Evolutionary conservation across 2,329 filamentous ascomycete genomes (phyloP), one percentile per base, ranked within the genome.

Genomic region (Aspergillus pseudoglaucus): DNA sequence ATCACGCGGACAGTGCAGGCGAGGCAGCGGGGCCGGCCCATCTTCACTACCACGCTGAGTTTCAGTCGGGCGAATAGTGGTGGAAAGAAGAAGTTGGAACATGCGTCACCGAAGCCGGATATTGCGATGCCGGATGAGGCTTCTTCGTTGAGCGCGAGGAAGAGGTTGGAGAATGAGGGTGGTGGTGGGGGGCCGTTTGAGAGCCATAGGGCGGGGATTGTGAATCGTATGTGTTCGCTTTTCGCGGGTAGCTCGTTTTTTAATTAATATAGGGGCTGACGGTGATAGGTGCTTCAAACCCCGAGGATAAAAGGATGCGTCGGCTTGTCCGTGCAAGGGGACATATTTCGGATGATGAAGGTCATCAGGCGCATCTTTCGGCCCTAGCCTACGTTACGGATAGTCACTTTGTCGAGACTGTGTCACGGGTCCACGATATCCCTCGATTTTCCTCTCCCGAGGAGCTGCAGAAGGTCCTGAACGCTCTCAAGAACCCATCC

Each of bases 1-100:
- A 85, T 88, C 47, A 97, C 93, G 33, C 80, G 93, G 47, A 97
- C 91, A 1, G 93, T 98, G n/a, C 91, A 97, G 71, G 93, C 93
- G 27, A 79, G 90, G 23, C 93, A 98, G 73, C 78, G 83, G 37
- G 93, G 90, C 8, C 82, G 83, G 51, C 87, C 87, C 62, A 97
- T 98, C 71, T 97, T 97, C 72, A 97, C 91, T 15, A 93, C 89
- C 1, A 98, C 91, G 5, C 82, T 95, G 70, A 93, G 87, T 53
- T 97, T 98, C 66, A 85, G 86, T 62, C 77, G 81, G 15, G 82
- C 85, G 63, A 65, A 72, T 67, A 63, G 68, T 48, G 67, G 67
- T 5, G 78, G 79, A 2, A 71, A 75, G 58, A 68, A 76, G 55
- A 70, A 64, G 38, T 77, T 93, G 3, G 68, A 81, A 47, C 90